Percentiles rank a stretch among this genome's conserved stretches.
phyloP scores from a whole-genome alignment of 148 eudicot genomes.

The Persicaria tinctoria region DNA sequence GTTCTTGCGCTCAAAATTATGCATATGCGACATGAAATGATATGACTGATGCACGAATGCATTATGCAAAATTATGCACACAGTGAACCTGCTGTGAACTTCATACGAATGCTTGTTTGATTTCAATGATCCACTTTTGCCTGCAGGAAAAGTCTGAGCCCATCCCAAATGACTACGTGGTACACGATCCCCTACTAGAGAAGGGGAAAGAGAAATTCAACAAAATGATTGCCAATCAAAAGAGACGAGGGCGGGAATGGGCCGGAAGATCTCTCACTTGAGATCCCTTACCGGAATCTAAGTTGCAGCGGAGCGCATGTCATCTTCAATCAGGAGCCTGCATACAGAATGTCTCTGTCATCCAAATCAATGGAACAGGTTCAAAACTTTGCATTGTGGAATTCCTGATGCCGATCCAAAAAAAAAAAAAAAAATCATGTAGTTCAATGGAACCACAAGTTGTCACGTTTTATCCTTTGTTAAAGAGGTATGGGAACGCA shows the following conservation, averaged over 20 bases:
- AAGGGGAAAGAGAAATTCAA: slow-evolving; percentile 95
- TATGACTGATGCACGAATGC: not conserved
- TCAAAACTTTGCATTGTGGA: not conserved
- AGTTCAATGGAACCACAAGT: not conserved
- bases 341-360: not conserved
- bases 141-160: slow-evolving; percentile 75
- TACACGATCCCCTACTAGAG: slow-evolving; percentile 80
- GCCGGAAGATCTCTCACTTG: slow-evolving; percentile 90
- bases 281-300: slow-evolving; percentile 2
- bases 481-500: not conserved
- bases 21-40: not conserved
- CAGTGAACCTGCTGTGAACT: no score
- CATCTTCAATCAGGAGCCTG: not conserved
- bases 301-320: not conserved
- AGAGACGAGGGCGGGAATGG: slow-evolving; percentile 86
- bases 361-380: not conserved
- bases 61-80: no score
- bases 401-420: not conserved
- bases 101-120: slow-evolving; percentile 1
- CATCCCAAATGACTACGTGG: slow-evolving; percentile 73
- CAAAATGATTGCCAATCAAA: slow-evolving; percentile 78
- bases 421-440: not conserved
- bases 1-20: not conserved
- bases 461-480: not conserved
- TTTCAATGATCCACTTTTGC: slow-evolving; percentile 12